Evolutionary conservation across 2,329 filamentous ascomycete genomes (phyloP).

Genomic region (Fusarium sp.): DNA sequence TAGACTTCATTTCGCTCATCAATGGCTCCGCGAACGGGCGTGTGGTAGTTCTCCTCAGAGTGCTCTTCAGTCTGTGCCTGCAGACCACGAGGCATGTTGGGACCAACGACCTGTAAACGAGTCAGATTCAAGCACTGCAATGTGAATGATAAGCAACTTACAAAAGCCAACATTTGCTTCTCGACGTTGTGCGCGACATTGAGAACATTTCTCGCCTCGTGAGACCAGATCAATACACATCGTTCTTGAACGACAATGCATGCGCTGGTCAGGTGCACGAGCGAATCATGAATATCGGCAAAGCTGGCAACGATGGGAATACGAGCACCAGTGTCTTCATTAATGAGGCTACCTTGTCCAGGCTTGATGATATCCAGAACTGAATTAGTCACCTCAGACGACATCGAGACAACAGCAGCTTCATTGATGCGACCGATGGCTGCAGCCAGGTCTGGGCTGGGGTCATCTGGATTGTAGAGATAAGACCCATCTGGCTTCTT

Average conservation of each 20-base stretch:
- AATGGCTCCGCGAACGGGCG: slow-evolving; percentile 44
- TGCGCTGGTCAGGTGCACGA: slow-evolving; percentile 33
- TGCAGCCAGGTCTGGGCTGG: slow-evolving; percentile 37
- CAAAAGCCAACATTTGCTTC: slow-evolving; percentile 44
- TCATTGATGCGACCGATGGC: slow-evolving; percentile 40
- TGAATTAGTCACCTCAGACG: slow-evolving; percentile 39
- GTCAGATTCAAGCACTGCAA: neutral
- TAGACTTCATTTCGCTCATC: slow-evolving; percentile 45
- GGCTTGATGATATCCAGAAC: slow-evolving; percentile 42
- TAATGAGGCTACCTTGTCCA: slow-evolving; percentile 30
- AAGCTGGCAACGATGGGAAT: slow-evolving; percentile 41
- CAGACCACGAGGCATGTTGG: slow-evolving; percentile 41
- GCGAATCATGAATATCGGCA: slow-evolving; percentile 28
- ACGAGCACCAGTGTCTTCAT: slow-evolving; percentile 40
- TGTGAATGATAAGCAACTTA: slow-evolving; percentile 19
- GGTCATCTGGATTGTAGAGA: slow-evolving; percentile 39
- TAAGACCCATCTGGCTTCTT: slow-evolving; percentile 40
- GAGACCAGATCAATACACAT: slow-evolving; percentile 43
- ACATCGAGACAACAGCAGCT: slow-evolving; percentile 42
- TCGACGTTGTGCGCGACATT: slow-evolving; percentile 44
- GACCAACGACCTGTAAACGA: slow-evolving; percentile 35
- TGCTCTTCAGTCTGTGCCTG: slow-evolving; percentile 42
- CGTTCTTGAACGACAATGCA: slow-evolving; percentile 42
- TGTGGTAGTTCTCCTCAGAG: slow-evolving; percentile 22
- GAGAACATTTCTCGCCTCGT: slow-evolving; percentile 40